These are phyloP conservation scores for Amorphotheca resinae DNA, from an alignment of 495 filamentous ascomycete genomes.

Conservation along the genomic window DNA sequence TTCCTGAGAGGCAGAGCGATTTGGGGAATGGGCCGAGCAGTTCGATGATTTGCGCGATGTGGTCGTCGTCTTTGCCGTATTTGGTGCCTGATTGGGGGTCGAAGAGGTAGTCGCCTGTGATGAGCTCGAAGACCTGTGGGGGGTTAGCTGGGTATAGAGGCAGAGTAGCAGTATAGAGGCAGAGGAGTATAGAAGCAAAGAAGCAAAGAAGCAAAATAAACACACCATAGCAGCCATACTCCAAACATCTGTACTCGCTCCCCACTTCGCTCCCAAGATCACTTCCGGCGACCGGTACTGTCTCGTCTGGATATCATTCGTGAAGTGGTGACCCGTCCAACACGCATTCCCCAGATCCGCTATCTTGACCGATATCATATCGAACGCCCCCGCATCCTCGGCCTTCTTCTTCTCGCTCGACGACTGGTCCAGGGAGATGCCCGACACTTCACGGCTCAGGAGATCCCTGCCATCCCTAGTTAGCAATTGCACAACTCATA, in stretches of 20 bases:
- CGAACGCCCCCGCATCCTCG: conserved; percentile 35
- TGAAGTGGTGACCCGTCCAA: conserved; percentile 98
- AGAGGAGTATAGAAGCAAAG: not conserved
- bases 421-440: conserved; percentile 82
- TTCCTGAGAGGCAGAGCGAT: conserved; percentile 75
- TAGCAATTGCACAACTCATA: not conserved
- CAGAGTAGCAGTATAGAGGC: not conserved
- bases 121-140: conserved; percentile 81
- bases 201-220: not conserved
- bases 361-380: conserved; percentile 97
- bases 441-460: conserved; percentile 81
- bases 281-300: conserved; percentile 98
- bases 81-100: conserved; percentile 98
- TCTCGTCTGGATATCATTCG: conserved; percentile 96
- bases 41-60: conserved; percentile 98
- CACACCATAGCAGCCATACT: conserved; percentile 98
- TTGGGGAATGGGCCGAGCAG: conserved; percentile 90
- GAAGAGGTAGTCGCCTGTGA: conserved; percentile 97
- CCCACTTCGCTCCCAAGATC: conserved; percentile 94
- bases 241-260: conserved; percentile 97
- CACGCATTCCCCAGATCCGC: conserved; percentile 97
- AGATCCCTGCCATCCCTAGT: conserved; percentile 51
- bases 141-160: not conserved
- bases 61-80: conserved; percentile 99
- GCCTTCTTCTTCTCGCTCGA: conserved; percentile 35